phyloP scores from a whole-genome alignment of 1,284 basidiomycete genomes.

The Leccinum colubrinum region DNA sequence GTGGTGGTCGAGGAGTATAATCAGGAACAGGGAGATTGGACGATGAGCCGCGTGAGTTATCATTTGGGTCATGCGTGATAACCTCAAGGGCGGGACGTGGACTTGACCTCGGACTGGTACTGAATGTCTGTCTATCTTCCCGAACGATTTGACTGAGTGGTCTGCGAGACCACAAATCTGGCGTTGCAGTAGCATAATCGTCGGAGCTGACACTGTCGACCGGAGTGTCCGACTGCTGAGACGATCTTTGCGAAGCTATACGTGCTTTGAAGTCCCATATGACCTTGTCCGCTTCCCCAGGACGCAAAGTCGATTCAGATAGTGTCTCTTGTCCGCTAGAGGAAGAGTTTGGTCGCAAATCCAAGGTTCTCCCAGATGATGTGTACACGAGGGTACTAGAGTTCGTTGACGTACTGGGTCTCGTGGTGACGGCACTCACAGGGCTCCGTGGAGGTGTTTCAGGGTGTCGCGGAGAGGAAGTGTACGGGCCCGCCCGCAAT shows the following conservation, averaged over 20 bases:
- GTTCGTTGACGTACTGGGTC: slow-evolving; percentile 31
- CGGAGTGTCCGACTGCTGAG: slow-evolving; percentile 18
- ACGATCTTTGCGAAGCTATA: slow-evolving; percentile 17
- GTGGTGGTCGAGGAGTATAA: slow-evolving; percentile 21
- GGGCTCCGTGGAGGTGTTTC: slow-evolving; percentile 59
- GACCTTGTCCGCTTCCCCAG: slow-evolving; percentile 31
- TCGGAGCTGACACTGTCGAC: slow-evolving; percentile 28
- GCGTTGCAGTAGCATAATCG: slow-evolving; percentile 31
- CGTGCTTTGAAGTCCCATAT: slow-evolving; percentile 30
- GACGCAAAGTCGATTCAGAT: slow-evolving; percentile 32
- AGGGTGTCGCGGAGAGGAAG: slow-evolving; percentile 19
- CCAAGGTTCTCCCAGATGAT: slow-evolving; percentile 24
- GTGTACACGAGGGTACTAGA: slow-evolving; percentile 24
- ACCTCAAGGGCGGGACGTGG: slow-evolving; percentile 34
- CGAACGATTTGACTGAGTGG: slow-evolving; percentile 30
- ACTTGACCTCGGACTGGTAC: slow-evolving; percentile 16
- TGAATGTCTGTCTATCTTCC: slow-evolving; percentile 18
- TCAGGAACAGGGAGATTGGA: slow-evolving; percentile 18
- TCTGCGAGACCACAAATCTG: slow-evolving; percentile 32
- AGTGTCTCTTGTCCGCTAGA: slow-evolving; percentile 33
- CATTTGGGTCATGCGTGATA: slow-evolving; percentile 24
- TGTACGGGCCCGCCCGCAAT: slow-evolving; percentile 30
- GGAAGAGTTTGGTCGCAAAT: slow-evolving; percentile 29
- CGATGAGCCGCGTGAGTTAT: slow-evolving; percentile 18
- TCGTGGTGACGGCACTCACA: slow-evolving; percentile 47